Evolutionary conservation across 2,329 filamentous ascomycete genomes (phyloP), one percentile per base, ranked within the genome.

Genomic region (Grosmannia huntii): DNA sequence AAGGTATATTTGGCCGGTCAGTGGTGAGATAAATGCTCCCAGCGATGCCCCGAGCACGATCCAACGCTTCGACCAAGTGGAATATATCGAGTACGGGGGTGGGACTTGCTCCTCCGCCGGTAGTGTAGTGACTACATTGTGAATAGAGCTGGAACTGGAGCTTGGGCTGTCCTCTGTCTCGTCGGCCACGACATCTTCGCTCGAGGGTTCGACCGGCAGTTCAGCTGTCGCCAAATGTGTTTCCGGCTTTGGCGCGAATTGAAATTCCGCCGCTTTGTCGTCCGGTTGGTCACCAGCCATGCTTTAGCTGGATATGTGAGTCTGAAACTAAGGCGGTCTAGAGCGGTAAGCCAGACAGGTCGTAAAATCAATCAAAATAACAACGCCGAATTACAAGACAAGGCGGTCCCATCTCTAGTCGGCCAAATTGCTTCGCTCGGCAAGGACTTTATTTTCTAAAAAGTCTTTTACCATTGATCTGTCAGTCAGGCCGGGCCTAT

Each of bases 1-100:
- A 56, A 79, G 74, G 69, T 81, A 82, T n/a, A 80, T 80, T 53
- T 78, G 72, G 11, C 72, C 72, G 0, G 74, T 73, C 56, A 76
- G 65, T 2, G 74, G 74, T 21, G 74, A 76, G 63, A 76, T 72
- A 61, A 76, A 68, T 33, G 72, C 72, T 2, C 69, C 71, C 5
- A 67, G 55, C 4, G 73, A 66, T 3, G 69, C 72, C 3, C 66
- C 69, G 5, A 75, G 59, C 11, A 74, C 70, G 38, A 76, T 70
- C 55, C 64, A 59, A 4, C 70, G 69, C 57, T 76, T 76, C 53
- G 71, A 61, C 68, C 70, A 71, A 60, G 62, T 63, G 9, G 70
- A 70, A 63, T 71, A 71, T 56, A 70, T 62, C 5, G 72, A 73
- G 38, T 74, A 76, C 5, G 63, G 55, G 5, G 61, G 62, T 3